Conservation (phyloP, 306 rosid species). For the Trifolium dubium region DNA sequence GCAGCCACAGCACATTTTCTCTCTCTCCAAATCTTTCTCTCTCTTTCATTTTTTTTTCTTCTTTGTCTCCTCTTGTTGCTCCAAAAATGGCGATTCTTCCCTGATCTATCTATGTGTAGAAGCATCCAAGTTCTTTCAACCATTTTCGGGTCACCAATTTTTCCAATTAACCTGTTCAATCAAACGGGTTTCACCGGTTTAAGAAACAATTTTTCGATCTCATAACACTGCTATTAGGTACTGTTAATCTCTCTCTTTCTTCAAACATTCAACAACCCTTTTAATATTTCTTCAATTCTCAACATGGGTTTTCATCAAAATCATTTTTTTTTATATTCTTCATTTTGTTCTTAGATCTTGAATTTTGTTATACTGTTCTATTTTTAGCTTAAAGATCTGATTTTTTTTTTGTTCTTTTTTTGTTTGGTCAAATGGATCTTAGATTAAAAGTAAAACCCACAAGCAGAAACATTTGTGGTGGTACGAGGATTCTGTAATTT, state of each 20-base stretch:
- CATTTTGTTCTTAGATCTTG: slow-evolving; percentile 24
- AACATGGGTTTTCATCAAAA: slow-evolving; percentile 16
- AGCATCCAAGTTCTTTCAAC: neutral
- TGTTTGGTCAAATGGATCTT: slow-evolving; percentile 37
- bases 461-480: slow-evolving; percentile 39
- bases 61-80: neutral
- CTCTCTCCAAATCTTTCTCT: neutral
- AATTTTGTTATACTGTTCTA: slow-evolving; percentile 35
- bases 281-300: slow-evolving; percentile 20
- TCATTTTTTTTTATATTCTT: neutral
- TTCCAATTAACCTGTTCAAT: neutral
- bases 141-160: neutral
- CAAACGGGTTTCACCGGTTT: slow-evolving; percentile 12
- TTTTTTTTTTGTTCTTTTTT: neutral
- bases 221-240: slow-evolving; percentile 44
- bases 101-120: neutral
- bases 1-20: neutral
- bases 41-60: neutral
- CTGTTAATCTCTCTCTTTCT: slow-evolving; percentile 38
- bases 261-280: slow-evolving; percentile 2
- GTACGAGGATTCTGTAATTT: slow-evolving; percentile 38
- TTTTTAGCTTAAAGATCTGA: slow-evolving; percentile 45
- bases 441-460: slow-evolving; percentile 37
- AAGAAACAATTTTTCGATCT: slow-evolving; percentile 19
- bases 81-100: slow-evolving; percentile 13